Base-by-base conservation (phyloP, 1,284 basidiomycete species). In the Lignosus rhinocerotis region DNA sequence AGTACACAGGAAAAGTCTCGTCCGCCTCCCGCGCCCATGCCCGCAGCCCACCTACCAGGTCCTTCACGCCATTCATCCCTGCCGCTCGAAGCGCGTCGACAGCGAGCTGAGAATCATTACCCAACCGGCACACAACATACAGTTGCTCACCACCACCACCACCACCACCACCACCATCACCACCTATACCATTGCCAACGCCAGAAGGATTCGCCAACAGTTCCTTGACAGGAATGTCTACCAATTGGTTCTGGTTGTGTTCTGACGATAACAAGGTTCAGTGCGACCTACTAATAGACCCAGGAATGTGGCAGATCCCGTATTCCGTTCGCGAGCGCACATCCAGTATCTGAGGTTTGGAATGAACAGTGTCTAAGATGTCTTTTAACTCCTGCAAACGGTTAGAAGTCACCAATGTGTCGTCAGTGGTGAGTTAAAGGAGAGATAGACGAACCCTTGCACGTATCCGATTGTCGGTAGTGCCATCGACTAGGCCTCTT, bases 81-180 rank as follows among this genome's bases (percentile, higher is more conserved):
- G 77, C 54, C 90, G 68, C 16, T 58, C 81, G 78, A 34, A 96
- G 69, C 1, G 86, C 85, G 17, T 85, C 78, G 0, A 88, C 93
- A 32, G 94, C 96, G 39, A 94, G 80, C 68, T 94, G 90, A 0
- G 94, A 97, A 72, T 98, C 96, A 70, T 98, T 98, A 0, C 96
- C 96, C 19, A 94, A 78, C 21, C 94, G 82, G 73, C 96, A 98
- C 36, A 98, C 73, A 25, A 98, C 77, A 80, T 56, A 84, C 70
- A 38, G 79, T 61, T 17, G 59, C 43, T 49, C 45, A n/a, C n/a
- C n/a, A n/a, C n/a, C n/a, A n/a, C 3, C 51, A 4, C 25, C 25
- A 25, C 2, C 25, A 25, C 25, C 25, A 25, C 2, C 25, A 25
- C 25, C 25, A 25, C 25, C 25, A 25, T 4, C 25, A 25, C 25